Evolutionary conservation across 108 stramenopile genomes (phyloP).

Genomic region (Cyclotella baltica): DNA sequence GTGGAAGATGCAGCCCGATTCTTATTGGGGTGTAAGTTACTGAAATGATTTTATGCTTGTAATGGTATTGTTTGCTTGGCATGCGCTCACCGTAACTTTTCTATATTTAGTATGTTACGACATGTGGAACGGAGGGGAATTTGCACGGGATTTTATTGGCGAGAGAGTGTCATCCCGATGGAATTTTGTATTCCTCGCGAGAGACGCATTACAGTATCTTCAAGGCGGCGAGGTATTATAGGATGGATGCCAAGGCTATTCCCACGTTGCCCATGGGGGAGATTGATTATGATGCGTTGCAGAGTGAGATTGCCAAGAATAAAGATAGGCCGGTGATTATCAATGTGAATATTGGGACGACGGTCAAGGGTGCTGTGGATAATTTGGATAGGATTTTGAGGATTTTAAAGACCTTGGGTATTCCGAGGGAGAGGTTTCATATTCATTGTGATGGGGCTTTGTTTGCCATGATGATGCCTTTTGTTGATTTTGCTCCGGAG

Average conservation of each 20-base stretch:
- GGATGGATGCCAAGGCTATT: conserved; percentile 87
- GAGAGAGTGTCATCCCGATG: conserved; percentile 87
- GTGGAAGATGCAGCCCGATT: conserved; percentile 76
- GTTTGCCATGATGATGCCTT: conserved; percentile 93
- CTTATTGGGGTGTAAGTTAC: conserved; percentile 93
- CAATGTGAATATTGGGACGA: conserved; percentile 92
- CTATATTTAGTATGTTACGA: conserved; percentile 93
- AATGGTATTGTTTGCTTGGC: too few species aligned
- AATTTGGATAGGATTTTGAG: conserved; percentile 87
- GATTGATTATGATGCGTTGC: conserved; percentile 83
- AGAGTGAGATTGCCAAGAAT: conserved; percentile 73
- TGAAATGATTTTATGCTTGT: too few species aligned
- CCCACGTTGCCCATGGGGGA: conserved; percentile 91
- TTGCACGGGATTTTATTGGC: conserved; percentile 87
- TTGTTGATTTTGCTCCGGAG: conserved; percentile 83
- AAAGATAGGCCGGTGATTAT: conserved; percentile 82
- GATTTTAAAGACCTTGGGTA: conserved; percentile 70
- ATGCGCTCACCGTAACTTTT: too few species aligned
- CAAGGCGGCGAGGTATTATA: conserved; percentile 90
- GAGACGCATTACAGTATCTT: conserved; percentile 88
- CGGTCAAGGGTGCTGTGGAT: conserved; percentile 92
- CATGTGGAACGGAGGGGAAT: conserved; percentile 90
- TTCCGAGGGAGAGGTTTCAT: conserved; percentile 84
- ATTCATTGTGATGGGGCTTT: conserved; percentile 92
- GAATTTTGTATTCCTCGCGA: conserved; percentile 77